Percentiles rank a stretch among this genome's conserved stretches.
These are phyloP conservation scores for Cercospora nicotianae DNA, from an alignment of 2,329 filamentous ascomycete genomes.

Conservation along the genomic window DNA sequence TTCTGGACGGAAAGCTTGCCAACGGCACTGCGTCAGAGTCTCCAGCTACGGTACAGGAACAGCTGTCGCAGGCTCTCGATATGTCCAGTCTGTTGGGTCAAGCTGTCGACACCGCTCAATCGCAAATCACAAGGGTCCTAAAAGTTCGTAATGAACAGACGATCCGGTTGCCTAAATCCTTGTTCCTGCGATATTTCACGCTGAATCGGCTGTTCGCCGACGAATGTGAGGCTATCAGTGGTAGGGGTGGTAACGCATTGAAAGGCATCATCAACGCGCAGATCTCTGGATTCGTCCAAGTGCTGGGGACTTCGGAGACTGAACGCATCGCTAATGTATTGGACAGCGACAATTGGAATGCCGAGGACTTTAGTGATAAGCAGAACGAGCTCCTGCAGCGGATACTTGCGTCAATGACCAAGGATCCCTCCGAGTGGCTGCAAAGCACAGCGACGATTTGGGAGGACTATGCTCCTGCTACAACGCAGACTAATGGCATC, in stretches of 20 bases:
- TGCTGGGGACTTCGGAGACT: constrained; percentile 69
- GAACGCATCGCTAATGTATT: constrained; percentile 73
- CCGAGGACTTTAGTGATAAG: constrained; percentile 69
- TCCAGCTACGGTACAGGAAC: constrained; percentile 57
- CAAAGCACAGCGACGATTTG: constrained; percentile 55
- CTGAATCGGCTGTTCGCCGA: constrained; percentile 81
- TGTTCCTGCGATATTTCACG: constrained; percentile 79
- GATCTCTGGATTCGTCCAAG: constrained; percentile 75
- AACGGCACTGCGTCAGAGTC: constrained; percentile 26
- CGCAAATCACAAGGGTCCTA: constrained; percentile 70
- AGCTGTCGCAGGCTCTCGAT: constrained; percentile 74
- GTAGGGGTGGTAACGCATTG: constrained; percentile 70
- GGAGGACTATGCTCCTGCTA: constrained; percentile 40
- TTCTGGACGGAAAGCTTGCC: constrained; percentile 44
- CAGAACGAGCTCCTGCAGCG: constrained; percentile 61
- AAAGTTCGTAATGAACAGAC: constrained; percentile 76
- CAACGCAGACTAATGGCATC: constrained; percentile 35
- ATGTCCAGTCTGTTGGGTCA: constrained; percentile 76
- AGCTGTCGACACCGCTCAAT: constrained; percentile 75
- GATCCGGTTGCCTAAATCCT: constrained; percentile 63
- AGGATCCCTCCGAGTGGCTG: constrained; percentile 67
- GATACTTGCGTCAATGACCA: constrained; percentile 69
- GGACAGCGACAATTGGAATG: constrained; percentile 78
- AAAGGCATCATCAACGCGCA: constrained; percentile 80
- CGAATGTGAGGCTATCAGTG: constrained; percentile 82